These are phyloP conservation scores for Crithidia bombi DNA, from an alignment of 208 protist genomes.

Conservation along the genomic window DNA sequence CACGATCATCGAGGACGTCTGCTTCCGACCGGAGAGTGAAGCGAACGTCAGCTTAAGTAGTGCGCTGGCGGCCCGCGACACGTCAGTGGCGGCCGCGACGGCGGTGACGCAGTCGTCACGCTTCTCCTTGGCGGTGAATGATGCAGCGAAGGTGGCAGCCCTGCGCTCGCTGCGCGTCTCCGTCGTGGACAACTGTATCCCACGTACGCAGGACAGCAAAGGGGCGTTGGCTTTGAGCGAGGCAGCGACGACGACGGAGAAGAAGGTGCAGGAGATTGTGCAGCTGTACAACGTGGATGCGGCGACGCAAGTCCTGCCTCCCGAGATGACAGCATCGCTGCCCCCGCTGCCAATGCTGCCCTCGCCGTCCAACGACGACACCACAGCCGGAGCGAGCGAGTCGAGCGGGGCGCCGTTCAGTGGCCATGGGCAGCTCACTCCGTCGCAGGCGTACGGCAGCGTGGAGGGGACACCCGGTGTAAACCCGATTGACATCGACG, in stretches of 20 bases:
- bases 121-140: constrained; percentile 23
- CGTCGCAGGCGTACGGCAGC: constrained; percentile 10
- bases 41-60: constrained; percentile 26
- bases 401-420: constrained; percentile 12
- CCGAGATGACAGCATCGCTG: constrained; percentile 25
- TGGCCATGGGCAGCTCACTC: not conserved
- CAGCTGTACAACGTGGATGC: constrained; percentile 33
- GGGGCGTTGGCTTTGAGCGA: constrained; percentile 20
- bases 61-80: constrained; percentile 14
- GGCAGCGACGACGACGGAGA: constrained; percentile 16
- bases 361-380: constrained; percentile 2
- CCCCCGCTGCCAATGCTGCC: constrained; percentile 31
- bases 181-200: constrained; percentile 21
- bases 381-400: constrained; percentile 20
- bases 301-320: constrained; percentile 25
- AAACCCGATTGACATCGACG: constrained; percentile 28
- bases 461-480: constrained; percentile 7
- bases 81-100: constrained; percentile 3
- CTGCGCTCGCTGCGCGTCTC: constrained; percentile 30
- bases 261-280: constrained; percentile 33
- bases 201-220: constrained; percentile 21
- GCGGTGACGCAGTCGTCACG: constrained; percentile 6
- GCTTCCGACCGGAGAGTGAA: constrained; percentile 38
- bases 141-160: constrained; percentile 18
- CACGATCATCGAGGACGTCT: constrained; percentile 38